Percentiles rank a stretch among this genome's conserved stretches.
These are phyloP conservation scores for Clausena lansium DNA, from an alignment of 345 rosid species.

Conservation along the genomic window DNA sequence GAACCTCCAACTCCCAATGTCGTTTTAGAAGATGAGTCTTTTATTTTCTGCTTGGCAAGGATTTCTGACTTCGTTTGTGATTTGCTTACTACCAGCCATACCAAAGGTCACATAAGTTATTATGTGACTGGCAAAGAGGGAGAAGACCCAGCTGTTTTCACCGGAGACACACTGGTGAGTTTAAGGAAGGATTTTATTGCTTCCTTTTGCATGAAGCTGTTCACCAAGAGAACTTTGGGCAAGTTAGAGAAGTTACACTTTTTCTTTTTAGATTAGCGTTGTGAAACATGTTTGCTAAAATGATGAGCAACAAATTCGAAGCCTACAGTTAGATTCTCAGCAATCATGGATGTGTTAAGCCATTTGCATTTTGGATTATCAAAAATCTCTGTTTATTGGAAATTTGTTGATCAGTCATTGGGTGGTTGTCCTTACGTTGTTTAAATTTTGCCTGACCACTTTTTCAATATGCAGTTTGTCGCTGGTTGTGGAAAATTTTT, in stretches of 20 bases:
- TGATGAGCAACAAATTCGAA: not conserved
- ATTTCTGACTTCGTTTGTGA: not conserved
- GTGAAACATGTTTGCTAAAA: not conserved
- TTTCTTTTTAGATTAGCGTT: not conserved
- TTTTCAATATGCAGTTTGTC: conserved; percentile 48
- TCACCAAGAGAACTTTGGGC: not conserved
- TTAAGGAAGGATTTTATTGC: not conserved
- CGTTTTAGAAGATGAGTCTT: not conserved
- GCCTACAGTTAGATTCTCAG: not conserved
- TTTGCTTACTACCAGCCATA: conserved; percentile 53
- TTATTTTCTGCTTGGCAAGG: not conserved
- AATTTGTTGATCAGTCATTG: not conserved
- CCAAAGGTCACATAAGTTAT: conserved; percentile 90
- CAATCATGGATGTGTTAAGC: not conserved
- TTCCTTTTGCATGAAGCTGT: not conserved
- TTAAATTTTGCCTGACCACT: not conserved
- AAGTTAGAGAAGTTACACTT: not conserved
- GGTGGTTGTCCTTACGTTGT: not conserved
- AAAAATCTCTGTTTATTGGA: not conserved
- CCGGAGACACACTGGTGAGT: conserved; percentile 89
- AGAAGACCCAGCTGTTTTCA: conserved; percentile 75
- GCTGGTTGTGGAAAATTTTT: conserved; percentile 93
- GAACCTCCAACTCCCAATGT: not conserved
- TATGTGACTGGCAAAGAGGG: conserved; percentile 61
- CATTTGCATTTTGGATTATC: not conserved